phyloP scores from a whole-genome alignment of 495 filamentous ascomycete species.

The Corynascus novoguineensis region DNA sequence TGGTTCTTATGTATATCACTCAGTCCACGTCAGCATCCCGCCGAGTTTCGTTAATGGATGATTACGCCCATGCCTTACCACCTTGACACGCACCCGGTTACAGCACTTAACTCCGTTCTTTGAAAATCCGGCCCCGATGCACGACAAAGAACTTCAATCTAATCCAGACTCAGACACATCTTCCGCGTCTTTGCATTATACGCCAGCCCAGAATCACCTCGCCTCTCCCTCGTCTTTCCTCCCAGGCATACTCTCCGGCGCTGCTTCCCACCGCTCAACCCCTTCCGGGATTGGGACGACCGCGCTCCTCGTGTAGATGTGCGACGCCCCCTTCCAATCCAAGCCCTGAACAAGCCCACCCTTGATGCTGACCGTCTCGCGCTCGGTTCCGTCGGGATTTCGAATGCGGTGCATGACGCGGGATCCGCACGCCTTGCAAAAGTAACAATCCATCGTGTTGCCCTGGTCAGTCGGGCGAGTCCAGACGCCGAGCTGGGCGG shows the following conservation, averaged over 20 bases:
- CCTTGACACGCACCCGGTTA: no score
- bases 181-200: no score
- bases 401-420: slow-evolving; percentile 45
- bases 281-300: slow-evolving; percentile 51
- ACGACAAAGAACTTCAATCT: no score
- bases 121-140: no score
- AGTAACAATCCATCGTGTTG: slow-evolving; percentile 47
- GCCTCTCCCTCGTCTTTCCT: not conserved
- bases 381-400: slow-evolving; percentile 32
- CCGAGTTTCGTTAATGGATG: no score
- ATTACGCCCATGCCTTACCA: no score
- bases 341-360: slow-evolving; percentile 47
- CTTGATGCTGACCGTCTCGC: slow-evolving; percentile 42
- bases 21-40: no score
- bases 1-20: no score
- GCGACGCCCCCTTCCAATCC: slow-evolving; percentile 32
- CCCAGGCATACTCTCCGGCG: slow-evolving; percentile 25
- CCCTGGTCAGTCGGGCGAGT: slow-evolving; percentile 38
- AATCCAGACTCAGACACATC: no score
- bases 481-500: slow-evolving; percentile 32
- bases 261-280: slow-evolving; percentile 35
- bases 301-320: slow-evolving; percentile 38
- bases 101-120: not conserved
- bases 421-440: slow-evolving; percentile 47
- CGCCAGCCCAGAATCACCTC: no score